These are phyloP conservation scores for Lumnitzera racemosa DNA, from an alignment of 345 rosid genomes.

Conservation along the genomic window DNA sequence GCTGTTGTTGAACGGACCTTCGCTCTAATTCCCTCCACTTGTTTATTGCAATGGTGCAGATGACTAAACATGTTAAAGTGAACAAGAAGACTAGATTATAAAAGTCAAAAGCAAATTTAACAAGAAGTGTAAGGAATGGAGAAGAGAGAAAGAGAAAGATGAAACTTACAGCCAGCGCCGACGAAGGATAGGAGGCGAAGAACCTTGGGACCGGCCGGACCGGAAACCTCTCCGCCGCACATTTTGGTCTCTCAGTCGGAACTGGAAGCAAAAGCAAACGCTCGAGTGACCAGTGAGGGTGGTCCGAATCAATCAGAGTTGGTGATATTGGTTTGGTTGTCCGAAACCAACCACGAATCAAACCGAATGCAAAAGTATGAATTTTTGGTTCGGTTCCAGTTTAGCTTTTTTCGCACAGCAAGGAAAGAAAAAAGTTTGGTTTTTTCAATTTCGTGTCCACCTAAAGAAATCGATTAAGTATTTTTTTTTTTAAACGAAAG, in stretches of 20 bases:
- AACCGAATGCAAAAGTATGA: no score
- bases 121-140: neutral
- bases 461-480: no score
- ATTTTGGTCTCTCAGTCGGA: slow-evolving; percentile 1
- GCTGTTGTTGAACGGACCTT: slow-evolving; percentile 33
- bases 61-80: slow-evolving; percentile 27
- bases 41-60: slow-evolving; percentile 51
- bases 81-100: neutral
- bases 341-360: no score
- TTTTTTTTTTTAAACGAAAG: no score
- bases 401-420: no score
- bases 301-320: no score
- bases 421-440: no score
- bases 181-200: slow-evolving; percentile 51
- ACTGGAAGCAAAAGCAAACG: neutral
- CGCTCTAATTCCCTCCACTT: slow-evolving; percentile 66
- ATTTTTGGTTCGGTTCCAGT: no score
- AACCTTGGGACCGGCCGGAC: slow-evolving; percentile 59
- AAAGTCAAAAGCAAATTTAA: neutral
- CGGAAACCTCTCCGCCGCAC: slow-evolving; percentile 44
- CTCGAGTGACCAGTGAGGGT: no score
- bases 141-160: neutral
- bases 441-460: no score
- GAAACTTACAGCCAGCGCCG: slow-evolving; percentile 67
- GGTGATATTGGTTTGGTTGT: no score